Evolutionary conservation across 148 eudicot genomes (phyloP).

Genomic region (Spergularia marina): DNA sequence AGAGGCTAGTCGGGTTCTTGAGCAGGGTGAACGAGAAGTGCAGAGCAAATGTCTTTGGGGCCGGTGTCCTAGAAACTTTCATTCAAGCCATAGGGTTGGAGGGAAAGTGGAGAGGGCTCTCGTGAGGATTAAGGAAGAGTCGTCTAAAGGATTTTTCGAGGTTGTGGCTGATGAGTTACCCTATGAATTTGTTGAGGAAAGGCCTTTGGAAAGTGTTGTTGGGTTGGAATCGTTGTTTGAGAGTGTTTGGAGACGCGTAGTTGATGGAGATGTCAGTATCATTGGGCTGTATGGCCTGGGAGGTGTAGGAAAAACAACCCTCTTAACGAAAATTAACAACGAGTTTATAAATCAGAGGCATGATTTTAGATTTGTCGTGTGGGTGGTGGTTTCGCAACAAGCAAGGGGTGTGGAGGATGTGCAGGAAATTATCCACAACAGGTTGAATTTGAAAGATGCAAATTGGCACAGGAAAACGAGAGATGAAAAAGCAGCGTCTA

Average conservation of each 20-base stretch:
- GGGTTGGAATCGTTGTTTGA: conserved; percentile 35
- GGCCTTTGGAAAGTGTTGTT: conserved; percentile 34
- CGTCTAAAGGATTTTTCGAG: conserved; percentile 26
- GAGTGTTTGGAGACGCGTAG: conserved; percentile 23
- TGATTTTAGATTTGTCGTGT: conserved; percentile 38
- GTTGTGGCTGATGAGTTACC: conserved; percentile 34
- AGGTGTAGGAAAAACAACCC: conserved; percentile 54
- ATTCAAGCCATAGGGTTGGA: conserved; percentile 24
- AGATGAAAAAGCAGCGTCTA: conserved; percentile 12
- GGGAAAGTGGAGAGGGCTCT: conserved; percentile 29
- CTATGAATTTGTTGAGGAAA: conserved; percentile 30
- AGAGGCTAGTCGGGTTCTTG: conserved; percentile 25
- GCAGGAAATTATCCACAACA: conserved; percentile 32
- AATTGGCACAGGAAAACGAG: conserved; percentile 27
- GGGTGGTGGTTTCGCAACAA: conserved; percentile 35
- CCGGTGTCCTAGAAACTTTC: conserved; percentile 23
- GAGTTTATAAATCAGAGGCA: conserved; percentile 15
- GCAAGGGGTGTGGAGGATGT: conserved; percentile 25
- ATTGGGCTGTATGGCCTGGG: conserved; percentile 54
- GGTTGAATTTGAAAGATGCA: conserved; percentile 17
- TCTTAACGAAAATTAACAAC: conserved; percentile 40
- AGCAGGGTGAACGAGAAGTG: conserved; percentile 24
- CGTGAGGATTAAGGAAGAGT: conserved; percentile 25
- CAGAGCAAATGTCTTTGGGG: conserved; percentile 21
- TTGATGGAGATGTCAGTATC: conserved; percentile 29